Base-by-base conservation (phyloP, 192 early-diverging fungal genomes). In the Linnemannia zychae region DNA sequence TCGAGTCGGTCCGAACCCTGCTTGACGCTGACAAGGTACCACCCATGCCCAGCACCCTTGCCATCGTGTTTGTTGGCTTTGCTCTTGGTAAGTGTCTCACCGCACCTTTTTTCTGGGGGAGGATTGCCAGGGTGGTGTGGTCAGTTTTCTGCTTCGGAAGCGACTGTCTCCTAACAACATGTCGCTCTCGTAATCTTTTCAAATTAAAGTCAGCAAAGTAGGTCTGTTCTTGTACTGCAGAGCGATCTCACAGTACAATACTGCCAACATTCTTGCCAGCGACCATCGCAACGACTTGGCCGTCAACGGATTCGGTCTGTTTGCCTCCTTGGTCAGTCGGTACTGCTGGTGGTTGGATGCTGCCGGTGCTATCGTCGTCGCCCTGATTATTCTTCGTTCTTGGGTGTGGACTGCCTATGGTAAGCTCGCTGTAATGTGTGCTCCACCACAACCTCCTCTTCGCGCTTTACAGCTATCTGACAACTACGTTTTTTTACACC, bases 271-370 rank as follows among this genome's bases (percentile, higher is more conserved):
- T 37, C 88, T 96, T 68, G 92, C 92, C 50, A 90, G 84, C 7
- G 95, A 96, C 60, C 95, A 96, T 82, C 86, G 91, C 57, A 96
- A 96, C 82, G 95, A 96, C 82, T 77, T 96, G 67, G 52, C 93
- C 7, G 91, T 95, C 66, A 96, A 96, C 77, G 87, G 90, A 4
- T 89, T 95, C 52, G 95, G 95, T 36, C 85, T 96, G 63, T 63
- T 89, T 34, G 94, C 94, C 80, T 92, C 92, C 33, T 81, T 95
- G 17, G 77, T 92, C 9, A 92, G 94, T 72, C 87, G 88, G 57
- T 90, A 90, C 28, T 69, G 93, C 66, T 89, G 91, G 49, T 96
- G 95, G 94, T 88, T 96, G 74, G 95, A 95, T 76, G 93, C 95
- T 34, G 76, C 91, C 37, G 94, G 94, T 34, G 93, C 92, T 47